phyloP scores from a whole-genome alignment of 1,284 basidiomycete species.

The Ceratobasidium sp. region DNA sequence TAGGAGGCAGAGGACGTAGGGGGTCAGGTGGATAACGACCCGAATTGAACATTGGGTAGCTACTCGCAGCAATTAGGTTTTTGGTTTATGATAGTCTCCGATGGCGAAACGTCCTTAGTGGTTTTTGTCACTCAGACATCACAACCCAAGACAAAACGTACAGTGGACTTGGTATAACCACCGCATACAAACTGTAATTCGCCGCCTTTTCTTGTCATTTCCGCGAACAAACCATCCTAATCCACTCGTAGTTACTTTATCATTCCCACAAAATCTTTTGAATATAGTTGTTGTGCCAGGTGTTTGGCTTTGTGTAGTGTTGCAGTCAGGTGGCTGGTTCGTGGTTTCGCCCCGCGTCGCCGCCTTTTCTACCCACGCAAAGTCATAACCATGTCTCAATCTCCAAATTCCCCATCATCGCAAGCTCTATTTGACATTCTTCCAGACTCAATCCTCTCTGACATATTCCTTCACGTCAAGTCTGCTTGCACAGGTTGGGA shows the following conservation, averaged over 20 bases:
- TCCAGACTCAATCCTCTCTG: no score
- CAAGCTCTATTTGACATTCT: no score
- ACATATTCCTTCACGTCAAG: background rate
- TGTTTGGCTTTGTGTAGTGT: no score
- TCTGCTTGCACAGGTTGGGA: no score
- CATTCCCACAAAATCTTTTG: background rate
- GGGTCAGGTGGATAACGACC: background rate
- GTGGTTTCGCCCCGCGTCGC: no score
- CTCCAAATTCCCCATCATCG: no score
- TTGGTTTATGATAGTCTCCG: no score
- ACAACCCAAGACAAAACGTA: slow-evolving; percentile 56
- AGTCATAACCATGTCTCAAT: no score
- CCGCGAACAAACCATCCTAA: slow-evolving; percentile 50
- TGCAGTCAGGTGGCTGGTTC: no score
- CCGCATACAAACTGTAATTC: slow-evolving; percentile 81
- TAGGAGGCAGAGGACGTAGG: background rate
- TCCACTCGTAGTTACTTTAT: background rate
- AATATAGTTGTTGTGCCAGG: no score
- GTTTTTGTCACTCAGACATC: background rate
- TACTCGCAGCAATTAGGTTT: no score
- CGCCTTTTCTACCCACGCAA: no score
- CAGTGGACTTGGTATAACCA: slow-evolving; percentile 92
- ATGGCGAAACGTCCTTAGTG: slow-evolving; percentile 11
- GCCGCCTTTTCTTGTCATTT: slow-evolving; percentile 60
- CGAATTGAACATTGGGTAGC: background rate